A percentile compares a stretch with the other conserved stretches of the same genome.
Conservation (phyloP, 2,329 filamentous ascomycete genomes). For the Stagonosporopsis chrysanthemi region DNA sequence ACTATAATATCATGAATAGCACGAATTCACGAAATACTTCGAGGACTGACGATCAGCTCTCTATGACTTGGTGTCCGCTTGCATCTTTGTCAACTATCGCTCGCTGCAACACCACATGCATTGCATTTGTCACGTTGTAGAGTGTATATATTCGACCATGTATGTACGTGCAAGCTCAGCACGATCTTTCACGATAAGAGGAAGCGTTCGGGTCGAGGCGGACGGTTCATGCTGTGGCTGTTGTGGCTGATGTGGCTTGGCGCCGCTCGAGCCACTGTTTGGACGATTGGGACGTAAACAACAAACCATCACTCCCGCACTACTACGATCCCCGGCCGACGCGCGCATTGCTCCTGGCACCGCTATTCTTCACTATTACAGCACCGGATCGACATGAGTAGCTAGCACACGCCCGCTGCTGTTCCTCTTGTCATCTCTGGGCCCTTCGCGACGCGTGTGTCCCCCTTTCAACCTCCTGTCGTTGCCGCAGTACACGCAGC, state of each 20-base stretch:
- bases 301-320: slow-evolving; percentile 21
- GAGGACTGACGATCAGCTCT: no score
- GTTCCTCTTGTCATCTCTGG: slow-evolving; percentile 19
- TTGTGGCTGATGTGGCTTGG: slow-evolving; percentile 2
- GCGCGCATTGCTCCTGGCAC: slow-evolving; percentile 23
- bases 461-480: slow-evolving; percentile 7
- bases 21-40: slow-evolving; percentile 10
- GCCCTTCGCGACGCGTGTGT: slow-evolving; percentile 37
- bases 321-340: slow-evolving; percentile 22
- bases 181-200: neutral
- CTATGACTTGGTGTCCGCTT: no score
- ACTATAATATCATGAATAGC: slow-evolving; percentile 18
- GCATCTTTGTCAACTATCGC: no score
- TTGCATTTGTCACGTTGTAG: no score
- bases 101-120: no score
- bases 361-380: slow-evolving; percentile 19
- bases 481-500: slow-evolving; percentile 7
- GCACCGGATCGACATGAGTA: slow-evolving; percentile 28
- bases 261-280: slow-evolving; percentile 6
- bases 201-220: no score
- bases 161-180: neutral
- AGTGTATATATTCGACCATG: no score
- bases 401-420: slow-evolving; percentile 20
- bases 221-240: neutral
- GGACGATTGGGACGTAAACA: slow-evolving; percentile 15